Evolutionary conservation across 768 basidiomycete species (phyloP).

Genomic region (Hericium alpestre): DNA sequence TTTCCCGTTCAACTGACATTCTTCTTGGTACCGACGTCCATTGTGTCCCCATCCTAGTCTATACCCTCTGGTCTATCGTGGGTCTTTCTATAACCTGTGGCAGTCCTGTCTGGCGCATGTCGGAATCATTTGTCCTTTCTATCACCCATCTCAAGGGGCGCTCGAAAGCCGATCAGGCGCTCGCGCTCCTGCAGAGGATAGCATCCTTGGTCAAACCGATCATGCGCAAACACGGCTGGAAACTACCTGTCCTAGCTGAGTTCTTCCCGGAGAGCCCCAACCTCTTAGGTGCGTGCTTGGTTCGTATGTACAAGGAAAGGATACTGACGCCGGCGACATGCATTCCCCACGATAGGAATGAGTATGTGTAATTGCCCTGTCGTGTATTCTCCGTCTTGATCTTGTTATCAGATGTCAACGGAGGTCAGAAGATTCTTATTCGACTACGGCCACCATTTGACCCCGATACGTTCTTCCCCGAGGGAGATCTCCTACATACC

Average conservation of each 20-base stretch:
- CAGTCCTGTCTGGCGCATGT: constrained; percentile 25
- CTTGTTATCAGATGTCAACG: constrained; percentile 50
- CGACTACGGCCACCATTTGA: constrained; percentile 65
- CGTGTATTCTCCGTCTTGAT: constrained; percentile 1
- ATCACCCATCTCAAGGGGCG: constrained; percentile 63
- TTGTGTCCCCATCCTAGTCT: no score
- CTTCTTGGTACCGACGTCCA: no score
- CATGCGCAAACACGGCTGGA: constrained; percentile 80
- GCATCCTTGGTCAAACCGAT: constrained; percentile 85
- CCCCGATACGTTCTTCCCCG: constrained; percentile 61
- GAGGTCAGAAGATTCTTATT: constrained; percentile 73
- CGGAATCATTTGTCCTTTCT: constrained; percentile 49
- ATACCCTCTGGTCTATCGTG: no score
- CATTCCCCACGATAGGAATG: constrained; percentile 8
- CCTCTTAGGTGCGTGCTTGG: constrained; percentile 50
- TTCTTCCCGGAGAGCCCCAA: constrained; percentile 72
- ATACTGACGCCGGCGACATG: background rate
- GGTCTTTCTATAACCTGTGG: no score
- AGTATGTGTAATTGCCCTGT: constrained; percentile 7
- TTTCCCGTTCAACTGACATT: no score
- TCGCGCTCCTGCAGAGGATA: constrained; percentile 55
- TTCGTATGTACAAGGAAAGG: no score
- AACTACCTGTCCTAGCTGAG: constrained; percentile 69
- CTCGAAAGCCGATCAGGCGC: constrained; percentile 57
- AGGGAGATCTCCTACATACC: constrained; percentile 66